Evolutionary conservation across 108 stramenopile species (phyloP).

Genomic region (Nitzschia sp.): DNA sequence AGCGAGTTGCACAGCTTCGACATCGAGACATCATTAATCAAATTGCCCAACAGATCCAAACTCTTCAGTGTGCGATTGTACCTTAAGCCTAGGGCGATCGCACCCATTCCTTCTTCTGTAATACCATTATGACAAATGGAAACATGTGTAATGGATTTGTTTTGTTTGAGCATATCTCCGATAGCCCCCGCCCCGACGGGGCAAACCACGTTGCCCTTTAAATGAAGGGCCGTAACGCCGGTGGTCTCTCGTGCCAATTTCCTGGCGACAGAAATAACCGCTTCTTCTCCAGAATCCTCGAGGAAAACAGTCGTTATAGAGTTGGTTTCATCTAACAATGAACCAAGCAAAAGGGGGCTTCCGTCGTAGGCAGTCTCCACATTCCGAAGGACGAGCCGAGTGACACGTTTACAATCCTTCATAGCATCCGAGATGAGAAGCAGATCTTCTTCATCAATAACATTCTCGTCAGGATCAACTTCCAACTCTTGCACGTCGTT

Average conservation of each 20-base stretch:
- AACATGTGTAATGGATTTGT: slow-evolving; percentile 15
- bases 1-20: slow-evolving; percentile 13
- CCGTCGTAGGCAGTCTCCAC: not conserved
- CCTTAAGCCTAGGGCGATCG: slow-evolving; percentile 22
- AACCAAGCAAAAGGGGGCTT: not conserved
- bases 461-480: slow-evolving; percentile 9
- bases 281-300: slow-evolving; percentile 31
- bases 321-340: slow-evolving; percentile 1
- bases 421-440: slow-evolving; percentile 12
- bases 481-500: slow-evolving; percentile 25
- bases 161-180: slow-evolving; percentile 24
- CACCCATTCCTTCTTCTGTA: slow-evolving; percentile 1
- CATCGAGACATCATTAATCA: slow-evolving; percentile 16
- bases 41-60: slow-evolving; percentile 30
- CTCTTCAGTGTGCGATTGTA: slow-evolving; percentile 16
- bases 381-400: slow-evolving; percentile 17
- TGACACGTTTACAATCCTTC: slow-evolving; percentile 1
- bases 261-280: not conserved
- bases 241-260: not conserved
- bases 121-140: slow-evolving; percentile 27
- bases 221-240: not conserved
- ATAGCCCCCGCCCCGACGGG: not conserved
- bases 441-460: slow-evolving; percentile 17
- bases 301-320: slow-evolving; percentile 11
- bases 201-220: slow-evolving; percentile 19